Base-by-base conservation (phyloP, 78 protist species). In the Polysphondylium violaceum region DNA sequence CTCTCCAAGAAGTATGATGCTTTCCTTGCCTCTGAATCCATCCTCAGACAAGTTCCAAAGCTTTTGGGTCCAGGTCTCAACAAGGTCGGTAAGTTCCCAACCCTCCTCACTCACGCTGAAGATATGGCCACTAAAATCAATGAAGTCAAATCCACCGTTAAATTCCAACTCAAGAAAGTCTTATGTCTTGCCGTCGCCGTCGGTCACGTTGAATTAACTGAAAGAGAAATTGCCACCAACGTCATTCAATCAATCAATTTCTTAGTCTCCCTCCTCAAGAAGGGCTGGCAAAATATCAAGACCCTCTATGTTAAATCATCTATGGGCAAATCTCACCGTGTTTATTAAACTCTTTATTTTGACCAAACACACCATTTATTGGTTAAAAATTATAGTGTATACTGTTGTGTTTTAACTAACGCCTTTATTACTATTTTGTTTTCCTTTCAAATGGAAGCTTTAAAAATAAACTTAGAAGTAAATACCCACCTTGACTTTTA, bases 51-150 rank as follows among this genome's bases (percentile, higher is more conserved):
- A 94, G 86, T 99, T 41, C 99, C 99, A 19, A 97, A 99, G 74
- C 63, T 98, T 16, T 91, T 98, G 65, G 99, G 99, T 50, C 99
- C 99, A 51, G 98, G 98, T 59, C 98, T 99, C 86, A 96, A 93
- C 98, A 98, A 99, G 97, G 99, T 98, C 83, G 99, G 99, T 73
- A 99, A 99, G 97, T 99, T 99, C 99, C 99, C 99, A 56, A 35
- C 98, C 76, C 95, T 87, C 56, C 29, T 99, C 35, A 27, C 94
- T 36, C 94, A 92, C 95, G 16, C 19, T 69, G 99, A 98, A 31
- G 87, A 94, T 76, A 65, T 99, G 76, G 61, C 64, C 51, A 76
- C 29, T 86, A 98, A 98, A 98, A 92, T 96, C 76, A 81, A 88
- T 75, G 99, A 99, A 86, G 56, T 96, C 85, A 91, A 95, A 95